Percentiles rank a stretch among this genome's conserved stretches.
These are phyloP conservation scores for Epichloe glyceriae DNA, from an alignment of 2,329 filamentous ascomycete species.

Conservation along the genomic window DNA sequence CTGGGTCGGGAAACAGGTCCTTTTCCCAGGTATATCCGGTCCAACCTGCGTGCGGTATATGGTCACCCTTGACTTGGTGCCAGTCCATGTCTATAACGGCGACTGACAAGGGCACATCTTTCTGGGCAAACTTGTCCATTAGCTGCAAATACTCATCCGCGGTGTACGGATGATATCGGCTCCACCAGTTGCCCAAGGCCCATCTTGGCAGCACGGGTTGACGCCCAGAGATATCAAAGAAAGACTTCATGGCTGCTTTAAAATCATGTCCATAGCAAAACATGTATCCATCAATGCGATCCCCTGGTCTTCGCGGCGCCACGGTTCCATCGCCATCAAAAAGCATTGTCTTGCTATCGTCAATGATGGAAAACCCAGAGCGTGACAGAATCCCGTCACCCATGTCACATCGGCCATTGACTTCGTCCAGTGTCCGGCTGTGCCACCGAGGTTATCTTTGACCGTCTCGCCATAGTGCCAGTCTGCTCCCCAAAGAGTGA, in stretches of 20 bases:
- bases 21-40: conserved; percentile 5
- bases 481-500: conserved; percentile 7
- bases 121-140: conserved; percentile 40
- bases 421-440: conserved; percentile 42
- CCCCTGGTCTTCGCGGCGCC: conserved; percentile 29
- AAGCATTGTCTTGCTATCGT: conserved; percentile 43
- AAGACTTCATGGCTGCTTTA: conserved; percentile 36
- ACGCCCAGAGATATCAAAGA: conserved; percentile 41
- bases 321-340: conserved; percentile 41
- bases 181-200: conserved; percentile 53
- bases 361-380: conserved; percentile 36
- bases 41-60: conserved; percentile 30
- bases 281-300: conserved; percentile 42
- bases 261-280: conserved; percentile 47
- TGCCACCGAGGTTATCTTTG: conserved; percentile 28
- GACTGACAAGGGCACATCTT: conserved; percentile 42
- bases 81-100: conserved; percentile 55
- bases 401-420: conserved; percentile 36
- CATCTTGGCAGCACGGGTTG: conserved; percentile 45
- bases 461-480: conserved; percentile 37
- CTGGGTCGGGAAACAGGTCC: conserved; percentile 42
- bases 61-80: conserved; percentile 40
- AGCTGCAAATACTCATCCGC: conserved; percentile 41
- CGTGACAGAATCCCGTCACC: conserved; percentile 37
- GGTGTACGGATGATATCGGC: conserved; percentile 44